phyloP scores from a whole-genome alignment of 208 protist genomes.

The Porcisia deanei region DNA sequence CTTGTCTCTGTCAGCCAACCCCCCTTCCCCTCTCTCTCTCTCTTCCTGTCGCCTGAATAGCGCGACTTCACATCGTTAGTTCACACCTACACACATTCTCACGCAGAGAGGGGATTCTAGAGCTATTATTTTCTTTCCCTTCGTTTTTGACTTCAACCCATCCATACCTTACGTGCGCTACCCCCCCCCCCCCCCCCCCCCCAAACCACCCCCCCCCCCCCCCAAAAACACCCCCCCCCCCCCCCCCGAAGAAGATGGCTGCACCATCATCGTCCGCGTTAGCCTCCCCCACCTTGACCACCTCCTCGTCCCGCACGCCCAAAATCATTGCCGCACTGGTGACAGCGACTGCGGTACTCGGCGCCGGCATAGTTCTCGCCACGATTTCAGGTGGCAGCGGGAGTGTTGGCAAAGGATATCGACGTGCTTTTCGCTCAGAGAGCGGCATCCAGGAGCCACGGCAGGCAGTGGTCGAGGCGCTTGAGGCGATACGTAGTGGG shows the following conservation, averaged over 20 bases:
- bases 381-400: conserved; percentile 3
- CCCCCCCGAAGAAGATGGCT: neutral
- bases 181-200: neutral
- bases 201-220: neutral
- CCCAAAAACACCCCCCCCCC: neutral
- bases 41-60: neutral
- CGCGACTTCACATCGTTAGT: neutral
- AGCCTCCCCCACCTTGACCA: neutral
- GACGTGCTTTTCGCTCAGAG: conserved; percentile 28
- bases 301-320: conserved; percentile 3
- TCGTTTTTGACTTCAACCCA: too few species aligned
- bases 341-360: conserved; percentile 24
- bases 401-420: conserved; percentile 15
- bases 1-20: neutral
- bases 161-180: neutral
- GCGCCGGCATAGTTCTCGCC: conserved; percentile 14
- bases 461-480: conserved; percentile 40
- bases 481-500: conserved; percentile 36
- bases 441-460: conserved; percentile 30
- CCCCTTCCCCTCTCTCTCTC: too few species aligned
- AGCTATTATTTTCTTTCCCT: too few species aligned
- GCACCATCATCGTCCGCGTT: neutral
- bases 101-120: too few species aligned
- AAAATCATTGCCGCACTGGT: conserved; percentile 26
- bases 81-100: too few species aligned